Conservation (phyloP, 441 rosid species). For the Croton setiger region DNA sequence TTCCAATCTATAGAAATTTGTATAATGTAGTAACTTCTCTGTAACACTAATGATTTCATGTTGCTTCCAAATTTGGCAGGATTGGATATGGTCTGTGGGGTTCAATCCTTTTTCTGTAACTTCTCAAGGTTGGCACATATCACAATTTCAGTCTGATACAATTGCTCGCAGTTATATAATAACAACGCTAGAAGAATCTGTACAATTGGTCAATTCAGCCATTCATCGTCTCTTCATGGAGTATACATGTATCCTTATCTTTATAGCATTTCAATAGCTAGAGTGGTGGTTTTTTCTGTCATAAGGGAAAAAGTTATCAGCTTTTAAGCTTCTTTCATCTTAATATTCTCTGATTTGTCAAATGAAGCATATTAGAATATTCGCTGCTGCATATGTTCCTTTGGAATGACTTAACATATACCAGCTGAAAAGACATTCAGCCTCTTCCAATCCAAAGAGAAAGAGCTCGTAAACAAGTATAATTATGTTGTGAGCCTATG, state of each 20-base stretch:
- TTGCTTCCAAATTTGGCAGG: constrained; percentile 45
- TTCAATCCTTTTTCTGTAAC: constrained; percentile 85
- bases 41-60: neutral
- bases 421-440: constrained; percentile 75
- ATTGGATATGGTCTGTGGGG: constrained; percentile 98
- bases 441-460: constrained; percentile 64
- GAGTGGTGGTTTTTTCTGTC: neutral
- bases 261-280: constrained; percentile 12
- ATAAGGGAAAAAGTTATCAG: neutral
- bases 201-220: constrained; percentile 78
- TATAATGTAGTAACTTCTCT: neutral
- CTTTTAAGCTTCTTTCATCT: neutral
- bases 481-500: constrained; percentile 81
- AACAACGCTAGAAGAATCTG: constrained; percentile 89
- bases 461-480: constrained; percentile 79
- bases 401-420: constrained; percentile 48
- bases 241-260: constrained; percentile 83
- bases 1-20: neutral
- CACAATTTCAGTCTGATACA: constrained; percentile 87
- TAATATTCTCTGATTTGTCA: neutral
- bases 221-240: constrained; percentile 76
- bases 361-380: constrained; percentile 7
- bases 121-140: constrained; percentile 88
- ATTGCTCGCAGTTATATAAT: constrained; percentile 91
- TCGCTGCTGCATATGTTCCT: neutral